Evolutionary conservation across 495 filamentous ascomycete genomes (phyloP).

Genomic region (Rhizodiscina lignyota): DNA sequence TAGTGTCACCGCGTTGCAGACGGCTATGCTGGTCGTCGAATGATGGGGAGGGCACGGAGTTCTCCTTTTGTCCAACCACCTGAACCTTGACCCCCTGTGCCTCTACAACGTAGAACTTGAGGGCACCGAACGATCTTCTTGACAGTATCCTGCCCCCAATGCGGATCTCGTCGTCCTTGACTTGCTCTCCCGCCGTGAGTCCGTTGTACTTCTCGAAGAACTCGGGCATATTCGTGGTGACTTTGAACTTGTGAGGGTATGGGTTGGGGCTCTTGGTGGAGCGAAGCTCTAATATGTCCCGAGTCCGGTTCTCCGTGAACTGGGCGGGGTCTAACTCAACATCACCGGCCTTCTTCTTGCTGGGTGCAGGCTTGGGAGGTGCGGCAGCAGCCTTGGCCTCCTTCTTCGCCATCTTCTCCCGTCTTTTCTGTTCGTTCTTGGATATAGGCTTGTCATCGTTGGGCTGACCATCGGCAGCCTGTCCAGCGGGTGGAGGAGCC

Average conservation of each 20-base stretch:
- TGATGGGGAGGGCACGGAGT: conserved; percentile 39
- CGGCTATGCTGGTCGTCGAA: conserved; percentile 77
- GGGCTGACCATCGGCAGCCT: too few species aligned
- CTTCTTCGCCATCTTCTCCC: too few species aligned
- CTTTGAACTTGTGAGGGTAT: conserved; percentile 94
- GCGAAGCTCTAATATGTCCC: too few species aligned
- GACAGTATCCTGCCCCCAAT: conserved; percentile 79
- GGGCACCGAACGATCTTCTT: conserved; percentile 60
- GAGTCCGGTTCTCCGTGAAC: too few species aligned
- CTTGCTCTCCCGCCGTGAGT: conserved; percentile 73
- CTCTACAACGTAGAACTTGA: conserved; percentile 86
- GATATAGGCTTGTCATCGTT: too few species aligned
- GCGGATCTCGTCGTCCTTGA: conserved; percentile 51
- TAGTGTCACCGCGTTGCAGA: conserved; percentile 78
- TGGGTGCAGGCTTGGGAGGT: too few species aligned
- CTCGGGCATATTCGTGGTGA: conserved; percentile 59
- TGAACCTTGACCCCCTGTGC: conserved; percentile 74
- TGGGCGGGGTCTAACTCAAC: too few species aligned
- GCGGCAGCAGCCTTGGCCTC: too few species aligned
- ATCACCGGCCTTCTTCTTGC: too few species aligned
- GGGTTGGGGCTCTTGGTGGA: too few species aligned
- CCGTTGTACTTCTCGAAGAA: conserved; percentile 57
- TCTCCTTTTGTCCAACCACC: conserved; percentile 76
- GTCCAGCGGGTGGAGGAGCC: too few species aligned
- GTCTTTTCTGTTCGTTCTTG: too few species aligned